A percentile compares a stretch with the other conserved stretches of the same genome.
Evolutionary conservation across 2,329 filamentous ascomycete genomes (phyloP).

Genomic region (Phymatotrichopsis omnivora): DNA sequence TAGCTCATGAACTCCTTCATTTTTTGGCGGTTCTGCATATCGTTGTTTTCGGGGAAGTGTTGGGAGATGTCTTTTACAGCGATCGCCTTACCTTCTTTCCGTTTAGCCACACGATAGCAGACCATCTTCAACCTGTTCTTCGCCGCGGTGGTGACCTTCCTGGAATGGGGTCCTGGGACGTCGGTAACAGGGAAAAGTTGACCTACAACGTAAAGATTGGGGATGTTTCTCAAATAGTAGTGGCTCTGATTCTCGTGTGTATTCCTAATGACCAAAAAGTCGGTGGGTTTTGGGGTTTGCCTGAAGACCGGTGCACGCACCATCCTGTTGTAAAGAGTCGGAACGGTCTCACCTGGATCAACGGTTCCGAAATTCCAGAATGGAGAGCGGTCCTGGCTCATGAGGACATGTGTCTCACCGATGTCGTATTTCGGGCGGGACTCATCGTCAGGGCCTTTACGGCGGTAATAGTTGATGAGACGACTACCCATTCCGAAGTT

Average conservation of each 20-base stretch:
- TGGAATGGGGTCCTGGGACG: constrained; percentile 83
- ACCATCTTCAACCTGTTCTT: constrained; percentile 97
- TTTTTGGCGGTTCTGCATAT: constrained; percentile 92
- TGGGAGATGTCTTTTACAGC: constrained; percentile 77
- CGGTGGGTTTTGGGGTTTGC: constrained; percentile 64
- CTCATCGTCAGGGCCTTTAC: constrained; percentile 56
- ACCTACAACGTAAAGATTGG: constrained; percentile 82
- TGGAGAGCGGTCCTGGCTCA: constrained; percentile 89
- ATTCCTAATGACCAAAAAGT: constrained; percentile 79
- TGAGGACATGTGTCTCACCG: constrained; percentile 76
- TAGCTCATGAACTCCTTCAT: constrained; percentile 94
- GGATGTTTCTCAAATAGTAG: constrained; percentile 80
- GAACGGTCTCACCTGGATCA: constrained; percentile 78
- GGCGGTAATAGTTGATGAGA: constrained; percentile 91
- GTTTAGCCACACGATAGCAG: constrained; percentile 75
- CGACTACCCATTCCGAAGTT: constrained; percentile 97
- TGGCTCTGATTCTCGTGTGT: constrained; percentile 59
- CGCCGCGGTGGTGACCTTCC: constrained; percentile 91
- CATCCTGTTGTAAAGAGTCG: constrained; percentile 90
- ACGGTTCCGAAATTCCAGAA: constrained; percentile 94
- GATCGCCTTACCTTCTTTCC: constrained; percentile 58
- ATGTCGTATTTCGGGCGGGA: constrained; percentile 51
- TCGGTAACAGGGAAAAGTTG: constrained; percentile 89
- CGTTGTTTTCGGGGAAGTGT: constrained; percentile 85
- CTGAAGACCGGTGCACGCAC: constrained; percentile 89